A percentile compares a stretch with the other conserved stretches of the same genome.
These are phyloP conservation scores for Pseudogymnoascus sp. DNA, from an alignment of 2,329 filamentous ascomycete species.

Conservation along the genomic window DNA sequence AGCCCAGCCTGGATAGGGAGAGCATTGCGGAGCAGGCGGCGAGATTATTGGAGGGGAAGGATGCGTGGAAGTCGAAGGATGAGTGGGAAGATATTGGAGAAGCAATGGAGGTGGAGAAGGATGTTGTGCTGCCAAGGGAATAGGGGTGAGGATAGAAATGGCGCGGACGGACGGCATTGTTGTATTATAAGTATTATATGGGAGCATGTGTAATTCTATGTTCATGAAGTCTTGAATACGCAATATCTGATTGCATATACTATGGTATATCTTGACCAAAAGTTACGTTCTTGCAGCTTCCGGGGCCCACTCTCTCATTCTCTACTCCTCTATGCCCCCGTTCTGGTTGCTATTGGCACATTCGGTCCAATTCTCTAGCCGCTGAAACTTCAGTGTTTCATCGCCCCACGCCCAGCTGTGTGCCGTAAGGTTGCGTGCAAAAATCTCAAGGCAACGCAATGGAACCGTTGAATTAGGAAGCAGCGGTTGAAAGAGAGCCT, in stretches of 20 bases:
- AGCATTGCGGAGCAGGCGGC: slow-evolving; percentile 53
- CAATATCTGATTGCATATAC: neutral
- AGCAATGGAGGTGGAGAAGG: slow-evolving; percentile 26
- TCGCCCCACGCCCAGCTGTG: slow-evolving; percentile 78
- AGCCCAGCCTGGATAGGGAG: slow-evolving; percentile 32
- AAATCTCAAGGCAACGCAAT: slow-evolving; percentile 64
- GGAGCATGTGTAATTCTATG: slow-evolving; percentile 7
- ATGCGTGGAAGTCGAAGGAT: slow-evolving; percentile 46
- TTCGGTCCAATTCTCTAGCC: slow-evolving; percentile 43
- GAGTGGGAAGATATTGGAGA: slow-evolving; percentile 36
- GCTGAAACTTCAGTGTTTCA: slow-evolving; percentile 64
- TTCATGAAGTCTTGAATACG: slow-evolving; percentile 3
- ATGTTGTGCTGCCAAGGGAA: slow-evolving; percentile 19
- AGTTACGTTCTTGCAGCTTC: neutral
- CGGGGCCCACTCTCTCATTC: neutral
- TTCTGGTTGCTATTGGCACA: neutral
- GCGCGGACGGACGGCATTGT: neutral
- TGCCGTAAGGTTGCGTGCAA: slow-evolving; percentile 64
- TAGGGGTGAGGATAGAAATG: slow-evolving; percentile 12
- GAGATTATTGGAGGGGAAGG: slow-evolving; percentile 52
- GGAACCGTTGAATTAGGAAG: slow-evolving; percentile 34
- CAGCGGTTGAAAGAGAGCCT: slow-evolving; percentile 49
- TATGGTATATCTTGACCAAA: neutral
- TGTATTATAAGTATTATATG: slow-evolving; percentile 10
- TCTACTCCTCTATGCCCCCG: neutral